phyloP scores from a whole-genome alignment of 768 basidiomycete species.

The Russula sp. region DNA sequence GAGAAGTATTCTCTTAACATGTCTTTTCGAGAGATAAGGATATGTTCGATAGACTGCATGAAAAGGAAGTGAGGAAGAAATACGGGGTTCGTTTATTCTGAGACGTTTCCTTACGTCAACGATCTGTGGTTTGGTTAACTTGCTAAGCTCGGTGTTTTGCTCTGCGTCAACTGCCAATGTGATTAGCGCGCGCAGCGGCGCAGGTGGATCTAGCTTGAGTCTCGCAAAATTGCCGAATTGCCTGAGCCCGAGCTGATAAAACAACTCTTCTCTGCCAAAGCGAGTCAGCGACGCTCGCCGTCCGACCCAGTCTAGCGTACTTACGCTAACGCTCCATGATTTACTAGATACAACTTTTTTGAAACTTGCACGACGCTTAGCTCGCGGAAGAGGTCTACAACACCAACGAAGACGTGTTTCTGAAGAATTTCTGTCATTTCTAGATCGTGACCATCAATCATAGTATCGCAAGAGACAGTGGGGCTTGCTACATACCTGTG shows the following conservation, averaged over 20 bases:
- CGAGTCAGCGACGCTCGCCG: background rate
- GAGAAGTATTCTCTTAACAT: constrained; percentile 96
- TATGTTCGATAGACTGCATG: constrained; percentile 59
- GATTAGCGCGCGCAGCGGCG: constrained; percentile 65
- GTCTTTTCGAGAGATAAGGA: constrained; percentile 57
- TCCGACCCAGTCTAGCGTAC: constrained; percentile 35
- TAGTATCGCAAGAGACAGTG: background rate
- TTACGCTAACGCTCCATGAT: constrained; percentile 80
- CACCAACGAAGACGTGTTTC: constrained; percentile 89
- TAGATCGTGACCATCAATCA: constrained; percentile 36
- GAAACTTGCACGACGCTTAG: constrained; percentile 83
- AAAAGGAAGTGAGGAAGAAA: background rate
- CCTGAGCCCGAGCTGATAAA: constrained; percentile 88
- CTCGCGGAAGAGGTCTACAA: constrained; percentile 72
- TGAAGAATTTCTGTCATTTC: constrained; percentile 80
- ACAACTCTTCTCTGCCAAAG: constrained; percentile 77
- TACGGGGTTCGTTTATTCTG: background rate
- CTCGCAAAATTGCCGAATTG: constrained; percentile 85
- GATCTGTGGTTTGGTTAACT: constrained; percentile 58
- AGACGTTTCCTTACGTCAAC: constrained; percentile 54
- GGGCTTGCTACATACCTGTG: constrained; percentile 47
- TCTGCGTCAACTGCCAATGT: constrained; percentile 76
- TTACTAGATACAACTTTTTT: constrained; percentile 86
- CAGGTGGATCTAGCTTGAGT: constrained; percentile 80
- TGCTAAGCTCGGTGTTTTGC: constrained; percentile 48